A percentile compares a stretch with the other conserved stretches of the same genome.
phyloP scores from a whole-genome alignment of 495 filamentous ascomycete genomes.

The Aspergillus steynii region DNA sequence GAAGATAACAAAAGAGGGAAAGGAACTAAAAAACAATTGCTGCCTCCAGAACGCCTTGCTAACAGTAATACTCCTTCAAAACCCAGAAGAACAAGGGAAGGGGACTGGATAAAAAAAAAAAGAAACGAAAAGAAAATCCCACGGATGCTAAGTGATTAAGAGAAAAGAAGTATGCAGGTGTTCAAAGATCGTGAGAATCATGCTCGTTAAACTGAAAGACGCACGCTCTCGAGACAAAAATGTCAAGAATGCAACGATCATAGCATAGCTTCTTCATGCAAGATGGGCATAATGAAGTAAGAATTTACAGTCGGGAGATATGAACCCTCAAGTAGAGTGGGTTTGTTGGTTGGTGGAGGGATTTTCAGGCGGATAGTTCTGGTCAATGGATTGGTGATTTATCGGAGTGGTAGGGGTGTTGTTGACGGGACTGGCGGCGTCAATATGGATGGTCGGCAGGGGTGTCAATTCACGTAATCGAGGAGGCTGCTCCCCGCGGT shows the following conservation, averaged over 20 bases:
- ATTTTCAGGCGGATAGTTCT: not conserved
- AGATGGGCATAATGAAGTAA: too few species aligned
- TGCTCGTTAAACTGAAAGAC: not conserved
- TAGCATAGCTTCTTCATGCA: too few species aligned
- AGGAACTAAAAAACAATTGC: not conserved
- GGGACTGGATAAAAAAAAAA: constrained; percentile 4
- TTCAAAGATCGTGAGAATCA: not conserved
- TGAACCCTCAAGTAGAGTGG: not conserved
- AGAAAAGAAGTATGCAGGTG: not conserved
- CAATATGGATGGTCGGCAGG: constrained; percentile 43
- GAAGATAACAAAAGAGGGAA: constrained; percentile 3
- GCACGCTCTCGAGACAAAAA: not conserved
- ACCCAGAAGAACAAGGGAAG: constrained; percentile 1
- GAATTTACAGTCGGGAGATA: not conserved
- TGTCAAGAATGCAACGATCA: not conserved
- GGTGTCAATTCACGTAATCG: constrained; percentile 27
- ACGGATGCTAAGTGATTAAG: constrained; percentile 4
- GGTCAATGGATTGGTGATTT: constrained; percentile 12
- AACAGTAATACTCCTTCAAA: constrained; percentile 12
- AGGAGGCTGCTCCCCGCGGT: constrained; percentile 15
- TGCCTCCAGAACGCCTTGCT: constrained; percentile 23
- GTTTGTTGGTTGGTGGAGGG: not conserved
- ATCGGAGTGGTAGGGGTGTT: constrained; percentile 35
- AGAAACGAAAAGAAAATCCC: constrained; percentile 10
- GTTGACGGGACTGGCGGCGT: constrained; percentile 36